Conservation (phyloP, 2,329 filamentous ascomycete genomes). For the Chalaropsis thielavioides region DNA sequence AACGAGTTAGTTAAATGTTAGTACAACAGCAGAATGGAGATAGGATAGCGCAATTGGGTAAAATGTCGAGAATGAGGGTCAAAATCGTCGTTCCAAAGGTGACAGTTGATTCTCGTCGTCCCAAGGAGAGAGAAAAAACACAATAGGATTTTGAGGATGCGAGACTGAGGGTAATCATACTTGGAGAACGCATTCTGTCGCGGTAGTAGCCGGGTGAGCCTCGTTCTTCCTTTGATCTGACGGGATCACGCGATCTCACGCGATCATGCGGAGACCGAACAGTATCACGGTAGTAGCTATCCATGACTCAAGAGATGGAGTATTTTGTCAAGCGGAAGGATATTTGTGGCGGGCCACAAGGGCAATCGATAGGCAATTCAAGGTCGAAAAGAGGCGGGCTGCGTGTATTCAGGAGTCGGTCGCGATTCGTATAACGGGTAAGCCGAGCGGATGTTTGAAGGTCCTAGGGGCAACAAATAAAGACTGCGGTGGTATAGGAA, state of each 20-base stretch:
- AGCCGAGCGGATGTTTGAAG: conserved; percentile 18
- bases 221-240: conserved; percentile 37
- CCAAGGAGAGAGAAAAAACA: not conserved
- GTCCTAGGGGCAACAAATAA: conserved; percentile 22
- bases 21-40: not conserved
- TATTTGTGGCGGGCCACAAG: not conserved
- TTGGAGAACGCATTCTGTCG: conserved; percentile 52
- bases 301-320: conserved; percentile 29
- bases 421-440: not conserved
- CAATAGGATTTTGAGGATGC: not conserved
- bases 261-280: conserved; percentile 41
- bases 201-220: conserved; percentile 31
- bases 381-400: conserved; percentile 2
- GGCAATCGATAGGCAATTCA: not conserved
- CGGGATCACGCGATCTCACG: conserved; percentile 38
- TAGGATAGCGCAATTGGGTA: too few relatives aligned
- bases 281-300: conserved; percentile 42
- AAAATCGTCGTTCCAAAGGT: not conserved
- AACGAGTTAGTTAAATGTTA: conserved; percentile 16
- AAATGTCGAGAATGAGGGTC: not conserved
- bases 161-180: conserved; percentile 34
- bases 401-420: not conserved
- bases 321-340: not conserved
- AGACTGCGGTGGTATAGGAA: conserved; percentile 18
- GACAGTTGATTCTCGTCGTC: not conserved